Conservation (phyloP, 495 filamentous ascomycete genomes). For the Penicillium goetzii region DNA sequence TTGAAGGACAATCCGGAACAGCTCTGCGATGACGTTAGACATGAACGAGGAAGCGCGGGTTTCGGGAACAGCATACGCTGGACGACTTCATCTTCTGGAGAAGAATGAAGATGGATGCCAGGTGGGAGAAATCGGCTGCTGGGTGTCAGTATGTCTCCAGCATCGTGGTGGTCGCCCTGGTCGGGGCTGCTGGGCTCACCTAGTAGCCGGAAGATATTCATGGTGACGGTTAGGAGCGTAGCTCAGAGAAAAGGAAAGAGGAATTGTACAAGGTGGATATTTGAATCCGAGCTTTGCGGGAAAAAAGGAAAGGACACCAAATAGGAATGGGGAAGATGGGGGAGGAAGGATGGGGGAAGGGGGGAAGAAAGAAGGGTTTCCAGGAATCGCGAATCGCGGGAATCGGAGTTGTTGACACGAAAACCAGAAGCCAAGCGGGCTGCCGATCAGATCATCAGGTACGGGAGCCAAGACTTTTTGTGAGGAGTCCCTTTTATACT, state of each 20-base stretch:
- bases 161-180: not conserved
- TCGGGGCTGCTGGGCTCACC: conserved; percentile 59
- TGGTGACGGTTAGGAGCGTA: conserved; percentile 37
- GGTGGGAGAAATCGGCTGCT: conserved; percentile 88
- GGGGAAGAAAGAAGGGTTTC: conserved; percentile 1
- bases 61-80: conserved; percentile 60
- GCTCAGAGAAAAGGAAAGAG: not conserved
- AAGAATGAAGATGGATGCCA: conserved; percentile 91
- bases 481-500: not conserved
- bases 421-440: conserved; percentile 25
- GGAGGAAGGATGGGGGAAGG: not conserved
- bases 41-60: conserved; percentile 3
- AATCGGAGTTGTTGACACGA: conserved; percentile 38
- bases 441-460: conserved; percentile 29
- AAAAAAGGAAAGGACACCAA: not conserved
- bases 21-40: conserved; percentile 61
- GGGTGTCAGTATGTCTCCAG: conserved; percentile 16
- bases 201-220: conserved; percentile 89
- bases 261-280: not conserved
- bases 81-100: conserved; percentile 93
- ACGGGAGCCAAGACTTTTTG: conserved; percentile 20
- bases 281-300: not conserved
- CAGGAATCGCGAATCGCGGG: not conserved
- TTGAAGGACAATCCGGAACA: conserved; percentile 98
- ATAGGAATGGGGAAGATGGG: not conserved